phyloP scores from a whole-genome alignment of 2,329 filamentous ascomycete genomes.

The Aspergillus vadensis region DNA sequence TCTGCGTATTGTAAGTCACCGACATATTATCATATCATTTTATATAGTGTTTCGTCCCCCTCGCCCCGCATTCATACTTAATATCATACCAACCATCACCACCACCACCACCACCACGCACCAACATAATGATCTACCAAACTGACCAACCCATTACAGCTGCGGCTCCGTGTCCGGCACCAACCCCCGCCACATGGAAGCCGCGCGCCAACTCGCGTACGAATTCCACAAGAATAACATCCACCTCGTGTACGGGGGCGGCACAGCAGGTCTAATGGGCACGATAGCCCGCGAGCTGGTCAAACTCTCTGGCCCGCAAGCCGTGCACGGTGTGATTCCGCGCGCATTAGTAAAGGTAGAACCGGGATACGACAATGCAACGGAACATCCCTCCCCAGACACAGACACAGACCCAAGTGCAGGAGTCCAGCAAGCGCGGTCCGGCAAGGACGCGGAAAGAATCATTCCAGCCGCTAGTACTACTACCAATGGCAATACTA shows the following conservation, averaged over 20 bases:
- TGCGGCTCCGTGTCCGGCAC: conserved; percentile 80
- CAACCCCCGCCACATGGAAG: conserved; percentile 72
- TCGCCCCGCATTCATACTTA: conserved; percentile 6
- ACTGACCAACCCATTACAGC: conserved; percentile 42
- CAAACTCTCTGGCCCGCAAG: conserved; percentile 72
- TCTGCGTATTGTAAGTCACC: conserved; percentile 76
- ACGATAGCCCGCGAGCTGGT: conserved; percentile 86
- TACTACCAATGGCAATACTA: neutral
- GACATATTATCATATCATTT: neutral
- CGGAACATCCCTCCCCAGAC: conserved; percentile 37
- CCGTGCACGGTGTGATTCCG: conserved; percentile 96
- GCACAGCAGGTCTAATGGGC: conserved; percentile 94
- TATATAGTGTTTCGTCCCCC: neutral
- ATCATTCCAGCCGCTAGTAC: conserved; percentile 8
- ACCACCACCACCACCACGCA: neutral
- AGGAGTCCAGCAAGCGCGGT: conserved; percentile 52
- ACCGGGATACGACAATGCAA: conserved; percentile 32
- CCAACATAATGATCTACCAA: neutral
- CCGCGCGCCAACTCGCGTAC: conserved; percentile 73
- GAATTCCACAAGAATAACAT: conserved; percentile 76
- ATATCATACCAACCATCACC: neutral
- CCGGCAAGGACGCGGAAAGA: conserved; percentile 53
- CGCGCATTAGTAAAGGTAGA: conserved; percentile 79
- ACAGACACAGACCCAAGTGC: conserved; percentile 38
- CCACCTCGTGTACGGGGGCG: conserved; percentile 88